Evolutionary conservation across 106 monocot species (phyloP).

Genomic region (Acanthochlamys bracteata): DNA sequence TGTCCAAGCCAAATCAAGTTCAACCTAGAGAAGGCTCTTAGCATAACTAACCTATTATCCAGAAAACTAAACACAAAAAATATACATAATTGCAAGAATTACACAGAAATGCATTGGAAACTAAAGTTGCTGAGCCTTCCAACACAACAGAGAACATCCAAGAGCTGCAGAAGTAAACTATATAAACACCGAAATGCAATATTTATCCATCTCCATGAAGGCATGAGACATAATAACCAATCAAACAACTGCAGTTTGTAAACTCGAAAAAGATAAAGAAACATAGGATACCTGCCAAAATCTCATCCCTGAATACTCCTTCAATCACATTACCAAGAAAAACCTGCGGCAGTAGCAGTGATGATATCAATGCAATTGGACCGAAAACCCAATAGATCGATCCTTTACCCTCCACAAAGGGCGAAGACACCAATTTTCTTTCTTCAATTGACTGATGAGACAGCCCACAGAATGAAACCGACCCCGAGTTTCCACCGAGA

Average conservation of each 20-base stretch:
- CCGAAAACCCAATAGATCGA: constrained; percentile 47
- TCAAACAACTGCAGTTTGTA: not conserved
- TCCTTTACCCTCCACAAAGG: constrained; percentile 38
- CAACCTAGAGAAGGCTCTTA: not conserved
- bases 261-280: not conserved
- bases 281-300: constrained; percentile 37
- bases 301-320: constrained; percentile 28
- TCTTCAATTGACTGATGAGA: constrained; percentile 32
- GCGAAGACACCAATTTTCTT: constrained; percentile 44
- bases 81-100: too few species aligned
- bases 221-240: not conserved
- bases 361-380: constrained; percentile 47
- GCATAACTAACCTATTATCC: not conserved
- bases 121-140: not conserved
- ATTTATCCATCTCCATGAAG: not conserved
- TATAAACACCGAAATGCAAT: not conserved
- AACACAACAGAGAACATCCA: not conserved
- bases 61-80: too few species aligned
- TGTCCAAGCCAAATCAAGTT: not conserved
- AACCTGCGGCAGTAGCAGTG: constrained; percentile 53
- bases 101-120: too few species aligned
- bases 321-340: constrained; percentile 36
- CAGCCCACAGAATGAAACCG: constrained; percentile 49
- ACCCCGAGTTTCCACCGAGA: constrained; percentile 42
- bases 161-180: not conserved